Base-by-base conservation (phyloP, 371 early-diverging fungal species). In the Mucor sp. region DNA sequence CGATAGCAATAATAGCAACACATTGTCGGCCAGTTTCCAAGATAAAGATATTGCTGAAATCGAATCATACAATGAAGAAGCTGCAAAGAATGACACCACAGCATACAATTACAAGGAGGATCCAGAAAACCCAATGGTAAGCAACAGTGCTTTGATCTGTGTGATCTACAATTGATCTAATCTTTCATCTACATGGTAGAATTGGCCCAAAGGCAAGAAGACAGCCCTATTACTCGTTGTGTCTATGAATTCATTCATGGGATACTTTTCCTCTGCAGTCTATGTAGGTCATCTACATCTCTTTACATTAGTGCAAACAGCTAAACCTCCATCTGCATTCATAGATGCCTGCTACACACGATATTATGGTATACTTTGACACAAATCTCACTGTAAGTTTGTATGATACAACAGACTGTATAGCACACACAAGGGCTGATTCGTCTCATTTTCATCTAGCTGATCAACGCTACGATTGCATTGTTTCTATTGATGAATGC, bases 271-370 rank as follows among this genome's bases (percentile, higher is more conserved):
- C 9, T 72, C 72, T n/a, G 65, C 76, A 15, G 66, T 76, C 50
- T 79, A 79, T 63, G 76, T 76, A 66, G 12, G 72, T 48, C 9
- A 25, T 11, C 23, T 65, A 72, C 48, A 47, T 47, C 6, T 15
- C 7, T 50, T 11, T 7, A 50, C 6, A 4, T 9, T 9, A 23
- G 14, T 4, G 9, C 3, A 12, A 5, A 32, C 30, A 32, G 7
- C 15, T 14, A 56, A 32, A 2, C 27, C 28, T 53, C 11, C 9
- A 53, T 23, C 27, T 53, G 53, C 17, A 23, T 33, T 28, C 35
- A 23, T 68, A 79, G 79, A 72, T 79, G 60, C 79, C 79, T 41
- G 79, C 80, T 0, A 69, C 71, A n/a, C 55, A 62, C 11, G 71
- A 71, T 57, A 73, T 80, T n/a, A 73, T 71, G 43, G 35, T 21